Evolutionary conservation across 2,329 filamentous ascomycete genomes (phyloP), one percentile per base, ranked within the genome.

Genomic region (Pseudopithomyces chartarum): DNA sequence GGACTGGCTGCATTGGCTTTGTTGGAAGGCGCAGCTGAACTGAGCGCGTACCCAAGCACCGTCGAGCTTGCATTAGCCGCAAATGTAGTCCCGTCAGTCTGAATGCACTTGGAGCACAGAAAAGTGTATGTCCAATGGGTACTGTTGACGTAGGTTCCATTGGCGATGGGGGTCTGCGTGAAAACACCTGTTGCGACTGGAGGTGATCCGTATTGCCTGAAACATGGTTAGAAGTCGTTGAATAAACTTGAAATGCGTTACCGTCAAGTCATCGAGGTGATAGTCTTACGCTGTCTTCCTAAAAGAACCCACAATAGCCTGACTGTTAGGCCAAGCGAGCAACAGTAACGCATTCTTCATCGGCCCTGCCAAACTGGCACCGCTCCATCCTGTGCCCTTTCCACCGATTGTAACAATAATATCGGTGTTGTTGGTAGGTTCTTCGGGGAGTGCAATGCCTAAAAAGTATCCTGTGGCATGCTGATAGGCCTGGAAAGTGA

Each of bases 121-220:
- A 84, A 85, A 0, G 83, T 85, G 60, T 81, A 83, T 2, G 80
- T 80, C 65, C 79, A 80, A 60, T 84, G 80, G 1, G 82, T 84
- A 58, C 70, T 73, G 73, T 84, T 85, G 56, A 83, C 69, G 22
- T 80, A 83, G 1, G 81, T 83, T 23, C 82, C 82, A 20, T 81
- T 80, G 22, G 80, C 71, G 58, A 84, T 84, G 13, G 81, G 77
- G 2, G 65, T 65, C 15, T 80, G 63, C 12, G 76, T 75, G 32
- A 79, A 76, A 20, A 74, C 74, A 15, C 74, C 76, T 3, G 76
- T 74, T 63, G 81, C 81, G n/a, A 78, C 70, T 2, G 78, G 69
- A 0, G 82, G 82, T 45, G 78, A 79, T 52, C 78, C 73, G 65
- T 84, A 84, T 23, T 76, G 76, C 29, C 71, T 74, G 22, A 10